A percentile compares a stretch with the other conserved stretches of the same genome.
phyloP scores from a whole-genome alignment of 2,329 filamentous ascomycete genomes.

The Penicillium decumbens region DNA sequence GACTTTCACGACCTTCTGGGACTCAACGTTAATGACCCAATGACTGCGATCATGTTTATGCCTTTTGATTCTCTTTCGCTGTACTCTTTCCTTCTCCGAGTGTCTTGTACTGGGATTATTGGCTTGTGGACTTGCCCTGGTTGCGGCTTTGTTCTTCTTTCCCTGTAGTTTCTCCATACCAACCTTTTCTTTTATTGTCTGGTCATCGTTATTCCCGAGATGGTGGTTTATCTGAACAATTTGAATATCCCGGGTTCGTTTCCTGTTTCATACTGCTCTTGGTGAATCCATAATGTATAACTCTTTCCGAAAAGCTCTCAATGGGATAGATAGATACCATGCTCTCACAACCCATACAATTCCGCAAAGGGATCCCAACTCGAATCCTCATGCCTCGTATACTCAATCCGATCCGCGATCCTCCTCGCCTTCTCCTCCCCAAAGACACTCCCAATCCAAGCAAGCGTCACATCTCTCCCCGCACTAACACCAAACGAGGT shows the following conservation, averaged over 20 bases:
- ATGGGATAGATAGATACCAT: too few relatives aligned
- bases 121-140: conserved; percentile 3
- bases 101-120: conserved; percentile 13
- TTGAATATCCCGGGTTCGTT: neutral
- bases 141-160: conserved; percentile 1
- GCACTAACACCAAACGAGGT: conserved; percentile 60
- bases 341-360: conserved; percentile 17
- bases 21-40: conserved; percentile 34
- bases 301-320: neutral
- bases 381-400: conserved; percentile 52
- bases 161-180: conserved; percentile 16
- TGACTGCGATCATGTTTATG: conserved; percentile 23
- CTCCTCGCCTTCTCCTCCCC: conserved; percentile 49
- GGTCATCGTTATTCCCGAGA: neutral
- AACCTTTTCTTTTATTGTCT: conserved; percentile 8
- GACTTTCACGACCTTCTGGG: conserved; percentile 36
- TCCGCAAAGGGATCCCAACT: conserved; percentile 54
- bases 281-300: neutral
- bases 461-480: conserved; percentile 59
- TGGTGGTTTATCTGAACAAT: neutral
- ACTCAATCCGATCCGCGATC: conserved; percentile 54
- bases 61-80: conserved; percentile 6
- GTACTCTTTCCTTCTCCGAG: conserved; percentile 13
- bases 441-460: conserved; percentile 53
- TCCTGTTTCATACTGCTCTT: neutral